Base-by-base conservation (phyloP, 2,329 filamentous ascomycete species). In the Arthrocladium fulminans region DNA sequence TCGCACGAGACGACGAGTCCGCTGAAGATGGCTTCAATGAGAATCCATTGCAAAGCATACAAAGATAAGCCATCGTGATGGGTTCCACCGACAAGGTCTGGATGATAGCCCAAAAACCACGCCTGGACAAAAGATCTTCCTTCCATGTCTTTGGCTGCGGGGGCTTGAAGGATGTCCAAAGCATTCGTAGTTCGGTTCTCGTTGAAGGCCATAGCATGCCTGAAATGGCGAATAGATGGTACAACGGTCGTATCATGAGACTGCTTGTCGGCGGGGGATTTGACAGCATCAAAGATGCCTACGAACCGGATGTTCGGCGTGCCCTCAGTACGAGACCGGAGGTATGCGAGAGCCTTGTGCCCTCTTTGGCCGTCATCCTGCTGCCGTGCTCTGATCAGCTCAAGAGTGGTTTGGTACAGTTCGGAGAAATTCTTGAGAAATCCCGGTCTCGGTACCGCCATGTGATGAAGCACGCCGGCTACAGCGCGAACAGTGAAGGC, bases 11-110 rank as follows among this genome's bases (percentile, higher is more conserved):
- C 51, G 25, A 59, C 48, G 1, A 69, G 55, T 1, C 65, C 64
- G 9, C 59, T 54, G 17, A 55, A 51, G 20, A 58, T 54, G 42
- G 59, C 61, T 51, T 69, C 67, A 9, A 65, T 51, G 24, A 69
- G 49, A 57, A 70, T 68, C 67, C 67, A 71, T 51, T 71, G 67
- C 1, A 70, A 50, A 3, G 68, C 66, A 51, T 69, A 71, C 2
- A 71, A 55, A 3, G 65, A 63, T 3, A 69, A 54, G 2, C 67
- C 67, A 45, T 67, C 66, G 3, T 65, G 58, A 22, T 53, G 54
- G 2, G 62, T 53, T 1, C 63, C 60, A 2, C 67, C 67, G 3
- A 65, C 65, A 22, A 71, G 59, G 41, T 71, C 67, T 5, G 53
- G 56, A 45, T 69, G 62, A 1, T 57, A 61, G 3, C 67, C 67